Conservation (phyloP, 139 green algal genomes). For the Mesostigma viride region DNA sequence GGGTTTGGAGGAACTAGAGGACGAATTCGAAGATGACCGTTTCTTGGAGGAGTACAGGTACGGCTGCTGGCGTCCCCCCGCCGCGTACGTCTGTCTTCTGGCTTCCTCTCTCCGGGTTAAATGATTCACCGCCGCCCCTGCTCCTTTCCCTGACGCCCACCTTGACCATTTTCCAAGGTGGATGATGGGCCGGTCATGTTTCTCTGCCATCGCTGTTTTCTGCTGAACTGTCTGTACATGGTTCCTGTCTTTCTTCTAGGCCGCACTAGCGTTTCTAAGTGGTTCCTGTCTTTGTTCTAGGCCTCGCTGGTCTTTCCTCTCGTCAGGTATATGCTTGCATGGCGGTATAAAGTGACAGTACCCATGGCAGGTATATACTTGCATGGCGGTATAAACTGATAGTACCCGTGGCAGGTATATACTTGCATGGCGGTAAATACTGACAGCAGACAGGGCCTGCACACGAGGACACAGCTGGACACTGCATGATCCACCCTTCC, state of each 20-base stretch:
- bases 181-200: constrained; percentile 11
- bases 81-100: too few relatives aligned
- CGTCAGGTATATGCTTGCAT: neutral
- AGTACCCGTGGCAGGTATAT: too few relatives aligned
- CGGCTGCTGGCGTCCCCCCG: too few relatives aligned
- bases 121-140: too few relatives aligned
- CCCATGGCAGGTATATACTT: neutral
- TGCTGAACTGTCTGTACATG: neutral
- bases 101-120: too few relatives aligned
- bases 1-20: constrained; percentile 30
- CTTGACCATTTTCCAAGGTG: constrained; percentile 14
- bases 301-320: neutral
- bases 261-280: neutral
- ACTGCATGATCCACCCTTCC: too few relatives aligned
- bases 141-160: too few relatives aligned
- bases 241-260: neutral
- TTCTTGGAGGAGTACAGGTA: constrained; percentile 34
- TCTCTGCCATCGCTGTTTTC: neutral
- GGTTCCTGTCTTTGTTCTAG: neutral
- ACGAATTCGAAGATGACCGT: constrained; percentile 25
- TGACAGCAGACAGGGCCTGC: too few relatives aligned
- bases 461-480: too few relatives aligned
- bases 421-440: neutral
- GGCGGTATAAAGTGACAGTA: neutral
- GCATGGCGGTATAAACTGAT: too few relatives aligned